These are phyloP conservation scores for Arthroderma sp. DNA, from an alignment of 2,329 filamentous ascomycete genomes.

Conservation along the genomic window DNA sequence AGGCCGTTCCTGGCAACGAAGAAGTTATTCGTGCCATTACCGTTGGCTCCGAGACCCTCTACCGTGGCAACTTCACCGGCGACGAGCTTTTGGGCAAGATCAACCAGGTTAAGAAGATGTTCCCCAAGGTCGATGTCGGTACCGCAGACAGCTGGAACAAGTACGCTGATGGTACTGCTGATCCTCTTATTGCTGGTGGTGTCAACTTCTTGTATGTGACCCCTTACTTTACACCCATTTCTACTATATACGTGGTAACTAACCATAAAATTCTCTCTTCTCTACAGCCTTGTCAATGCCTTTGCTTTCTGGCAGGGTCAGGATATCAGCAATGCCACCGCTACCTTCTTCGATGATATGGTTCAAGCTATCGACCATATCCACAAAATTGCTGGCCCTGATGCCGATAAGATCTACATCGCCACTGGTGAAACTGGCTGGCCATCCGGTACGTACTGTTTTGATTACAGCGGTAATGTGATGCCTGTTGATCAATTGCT, in stretches of 20 bases:
- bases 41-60: conserved; percentile 57
- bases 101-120: conserved; percentile 45
- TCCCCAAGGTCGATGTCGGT: conserved; percentile 44
- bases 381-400: conserved; percentile 43
- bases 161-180: conserved; percentile 53
- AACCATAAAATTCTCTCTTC: neutral
- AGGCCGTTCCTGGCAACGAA: conserved; percentile 32
- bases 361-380: conserved; percentile 50
- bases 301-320: conserved; percentile 63
- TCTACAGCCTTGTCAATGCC: conserved; percentile 46
- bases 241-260: neutral
- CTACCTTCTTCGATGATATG: conserved; percentile 55
- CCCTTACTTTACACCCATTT: neutral
- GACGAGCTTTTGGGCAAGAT: conserved; percentile 48
- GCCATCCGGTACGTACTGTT: conserved; percentile 38
- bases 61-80: conserved; percentile 54
- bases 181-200: conserved; percentile 46
- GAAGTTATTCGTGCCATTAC: conserved; percentile 55
- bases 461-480: neutral
- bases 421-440: conserved; percentile 59
- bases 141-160: conserved; percentile 65
- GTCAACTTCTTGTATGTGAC: conserved; percentile 44
- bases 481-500: neutral
- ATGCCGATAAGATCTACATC: conserved; percentile 44
- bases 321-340: conserved; percentile 43